These are phyloP conservation scores for Paramecium caudatum DNA, from an alignment of 73 alveolate species.

Conservation along the genomic window DNA sequence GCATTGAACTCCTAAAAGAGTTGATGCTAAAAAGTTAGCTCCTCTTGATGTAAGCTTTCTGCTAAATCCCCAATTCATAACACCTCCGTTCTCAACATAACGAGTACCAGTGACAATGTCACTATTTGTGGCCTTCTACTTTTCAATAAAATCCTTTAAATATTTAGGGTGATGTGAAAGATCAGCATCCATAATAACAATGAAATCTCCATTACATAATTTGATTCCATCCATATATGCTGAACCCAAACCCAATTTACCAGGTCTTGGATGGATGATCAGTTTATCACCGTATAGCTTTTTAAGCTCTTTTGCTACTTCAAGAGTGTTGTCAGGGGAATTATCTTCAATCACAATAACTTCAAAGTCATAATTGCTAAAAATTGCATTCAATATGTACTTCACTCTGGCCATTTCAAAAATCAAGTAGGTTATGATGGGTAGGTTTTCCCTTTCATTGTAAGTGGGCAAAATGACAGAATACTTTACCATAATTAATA, in stretches of 20 bases:
- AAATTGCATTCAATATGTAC: neutral
- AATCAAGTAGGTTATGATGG: constrained; percentile 90
- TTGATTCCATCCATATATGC: constrained; percentile 98
- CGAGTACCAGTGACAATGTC: constrained; percentile 99
- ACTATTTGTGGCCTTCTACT: constrained; percentile 88
- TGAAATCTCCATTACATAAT: constrained; percentile 91
- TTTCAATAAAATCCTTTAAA: constrained; percentile 81
- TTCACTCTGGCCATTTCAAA: constrained; percentile 84
- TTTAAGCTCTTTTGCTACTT: constrained; percentile 90
- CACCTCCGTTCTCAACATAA: constrained; percentile 93
- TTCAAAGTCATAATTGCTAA: constrained; percentile 87
- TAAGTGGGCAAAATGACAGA: constrained; percentile 98
- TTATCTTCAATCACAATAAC: constrained; percentile 97
- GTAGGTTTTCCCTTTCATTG: constrained; percentile 97
- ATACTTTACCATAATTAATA: constrained; percentile 79
- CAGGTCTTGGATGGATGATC: constrained; percentile 91
- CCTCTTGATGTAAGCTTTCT: constrained; percentile 97
- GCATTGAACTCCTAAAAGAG: constrained; percentile 89
- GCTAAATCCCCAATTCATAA: constrained; percentile 97
- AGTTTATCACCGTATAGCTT: constrained; percentile 91
- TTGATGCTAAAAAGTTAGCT: constrained; percentile 97
- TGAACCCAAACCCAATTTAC: constrained; percentile 98
- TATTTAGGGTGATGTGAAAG: constrained; percentile 96
- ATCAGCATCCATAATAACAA: constrained; percentile 99
- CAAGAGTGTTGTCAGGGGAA: constrained; percentile 97